These are phyloP conservation scores for Pleurotus salmoneostramineus DNA, from an alignment of 768 basidiomycete genomes.

Conservation along the genomic window DNA sequence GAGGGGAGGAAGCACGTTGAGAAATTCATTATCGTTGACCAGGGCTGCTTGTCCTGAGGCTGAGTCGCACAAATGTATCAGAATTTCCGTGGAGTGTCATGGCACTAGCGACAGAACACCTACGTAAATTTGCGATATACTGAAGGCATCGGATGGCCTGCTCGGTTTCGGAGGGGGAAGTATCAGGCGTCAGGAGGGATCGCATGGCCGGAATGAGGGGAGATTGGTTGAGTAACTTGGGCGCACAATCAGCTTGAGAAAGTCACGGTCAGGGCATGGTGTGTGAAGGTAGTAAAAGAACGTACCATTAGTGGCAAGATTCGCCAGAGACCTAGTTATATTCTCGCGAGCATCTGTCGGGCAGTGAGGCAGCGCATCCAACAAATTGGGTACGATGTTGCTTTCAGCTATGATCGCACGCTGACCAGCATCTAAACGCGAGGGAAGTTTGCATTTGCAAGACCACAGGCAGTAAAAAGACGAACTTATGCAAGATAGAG, in stretches of 20 bases:
- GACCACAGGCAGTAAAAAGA: background rate
- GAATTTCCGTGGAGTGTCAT: background rate
- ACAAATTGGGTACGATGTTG: background rate
- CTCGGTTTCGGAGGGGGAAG: background rate
- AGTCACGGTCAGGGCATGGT: background rate
- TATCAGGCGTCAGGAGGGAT: background rate
- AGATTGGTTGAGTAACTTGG: background rate
- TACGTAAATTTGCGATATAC: constrained; percentile 4
- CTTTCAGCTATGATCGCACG: background rate
- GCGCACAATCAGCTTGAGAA: background rate
- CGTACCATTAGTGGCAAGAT: background rate
- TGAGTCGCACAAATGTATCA: background rate
- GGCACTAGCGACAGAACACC: background rate
- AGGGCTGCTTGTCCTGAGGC: background rate
- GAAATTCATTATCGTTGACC: background rate
- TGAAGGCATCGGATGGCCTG: constrained; percentile 8
- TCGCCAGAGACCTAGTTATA: background rate
- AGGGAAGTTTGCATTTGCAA: background rate
- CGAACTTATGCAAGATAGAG: background rate
- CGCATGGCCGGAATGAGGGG: background rate
- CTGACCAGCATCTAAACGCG: background rate
- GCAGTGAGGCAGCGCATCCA: background rate
- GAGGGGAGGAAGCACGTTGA: background rate
- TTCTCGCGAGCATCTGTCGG: background rate
- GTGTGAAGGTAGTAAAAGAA: background rate